Conservation (phyloP, 139 green algal genomes). For the Tetradesmus lagerheimii region DNA sequence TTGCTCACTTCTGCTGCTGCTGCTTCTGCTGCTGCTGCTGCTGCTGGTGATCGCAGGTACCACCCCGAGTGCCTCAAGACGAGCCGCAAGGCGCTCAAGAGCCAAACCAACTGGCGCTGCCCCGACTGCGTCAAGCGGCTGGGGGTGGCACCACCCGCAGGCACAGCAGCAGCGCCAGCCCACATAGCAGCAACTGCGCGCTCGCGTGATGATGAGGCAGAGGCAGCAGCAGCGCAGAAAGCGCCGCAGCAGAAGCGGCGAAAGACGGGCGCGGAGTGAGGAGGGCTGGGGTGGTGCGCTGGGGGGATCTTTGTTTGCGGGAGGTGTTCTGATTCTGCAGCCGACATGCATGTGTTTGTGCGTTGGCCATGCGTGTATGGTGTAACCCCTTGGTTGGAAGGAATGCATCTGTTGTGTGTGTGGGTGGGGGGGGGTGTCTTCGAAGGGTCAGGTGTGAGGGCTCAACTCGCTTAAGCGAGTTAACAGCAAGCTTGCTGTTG, state of each 20-base stretch:
- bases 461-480: too few relatives aligned
- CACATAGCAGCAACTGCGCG: conserved; percentile 28
- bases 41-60: conserved; percentile 13
- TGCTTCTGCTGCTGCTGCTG: not conserved
- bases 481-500: too few relatives aligned
- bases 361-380: too few relatives aligned
- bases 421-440: too few relatives aligned
- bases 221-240: not conserved
- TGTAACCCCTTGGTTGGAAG: too few relatives aligned
- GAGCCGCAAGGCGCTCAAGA: not conserved
- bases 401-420: too few relatives aligned
- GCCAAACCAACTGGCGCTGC: conserved; percentile 20
- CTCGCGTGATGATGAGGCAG: not conserved
- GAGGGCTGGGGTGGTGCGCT: too few relatives aligned
- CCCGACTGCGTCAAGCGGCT: not conserved
- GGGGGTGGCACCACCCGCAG: not conserved
- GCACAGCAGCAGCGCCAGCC: not conserved
- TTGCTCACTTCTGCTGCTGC: not conserved
- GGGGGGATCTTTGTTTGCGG: too few relatives aligned
- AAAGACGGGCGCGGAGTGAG: not conserved
- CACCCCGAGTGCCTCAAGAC: conserved; percentile 34
- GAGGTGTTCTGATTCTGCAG: too few relatives aligned
- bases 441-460: too few relatives aligned
- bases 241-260: not conserved
- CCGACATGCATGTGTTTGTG: too few relatives aligned